Evolutionary conservation across 768 basidiomycete genomes (phyloP).

Genomic region (Leccinum longicurvipes): DNA sequence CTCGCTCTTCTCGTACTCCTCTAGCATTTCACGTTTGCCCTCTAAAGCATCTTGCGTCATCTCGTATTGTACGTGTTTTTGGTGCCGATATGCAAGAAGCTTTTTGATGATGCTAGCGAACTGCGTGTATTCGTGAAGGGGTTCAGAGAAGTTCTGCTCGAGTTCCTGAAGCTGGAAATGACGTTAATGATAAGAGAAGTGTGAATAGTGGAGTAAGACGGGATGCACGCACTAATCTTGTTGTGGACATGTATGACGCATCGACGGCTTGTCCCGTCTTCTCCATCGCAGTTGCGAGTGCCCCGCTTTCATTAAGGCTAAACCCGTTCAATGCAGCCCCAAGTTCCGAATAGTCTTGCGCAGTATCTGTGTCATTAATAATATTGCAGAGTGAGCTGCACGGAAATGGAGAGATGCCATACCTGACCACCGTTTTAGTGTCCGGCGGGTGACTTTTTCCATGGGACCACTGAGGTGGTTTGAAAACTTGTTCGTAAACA

Average conservation of each 20-base stretch:
- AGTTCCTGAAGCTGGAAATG: conserved; percentile 78
- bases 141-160: conserved; percentile 94
- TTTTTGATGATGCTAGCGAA: conserved; percentile 95
- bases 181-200: conserved; percentile 5
- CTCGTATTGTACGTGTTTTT: conserved; percentile 97
- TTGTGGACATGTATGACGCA: conserved; percentile 89
- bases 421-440: conserved; percentile 95
- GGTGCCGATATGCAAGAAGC: conserved; percentile 90
- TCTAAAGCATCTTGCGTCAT: conserved; percentile 93
- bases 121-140: conserved; percentile 92
- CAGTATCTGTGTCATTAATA: conserved; percentile 49
- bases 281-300: conserved; percentile 82
- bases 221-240: conserved; percentile 63
- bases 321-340: conserved; percentile 92
- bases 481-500: conserved; percentile 94
- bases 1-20: conserved; percentile 91
- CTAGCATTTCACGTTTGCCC: conserved; percentile 76
- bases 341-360: conserved; percentile 86
- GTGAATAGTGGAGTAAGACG: conserved; percentile 1
- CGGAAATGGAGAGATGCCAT: conserved; percentile 22
- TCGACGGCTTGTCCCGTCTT: conserved; percentile 97
- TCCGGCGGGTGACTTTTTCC: conserved; percentile 93
- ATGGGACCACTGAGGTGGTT: conserved; percentile 87
- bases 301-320: conserved; percentile 78
- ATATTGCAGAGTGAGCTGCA: conserved; percentile 2